Conservation (phyloP, 2,329 filamentous ascomycete species). For the Teratosphaeria zuluensis region DNA sequence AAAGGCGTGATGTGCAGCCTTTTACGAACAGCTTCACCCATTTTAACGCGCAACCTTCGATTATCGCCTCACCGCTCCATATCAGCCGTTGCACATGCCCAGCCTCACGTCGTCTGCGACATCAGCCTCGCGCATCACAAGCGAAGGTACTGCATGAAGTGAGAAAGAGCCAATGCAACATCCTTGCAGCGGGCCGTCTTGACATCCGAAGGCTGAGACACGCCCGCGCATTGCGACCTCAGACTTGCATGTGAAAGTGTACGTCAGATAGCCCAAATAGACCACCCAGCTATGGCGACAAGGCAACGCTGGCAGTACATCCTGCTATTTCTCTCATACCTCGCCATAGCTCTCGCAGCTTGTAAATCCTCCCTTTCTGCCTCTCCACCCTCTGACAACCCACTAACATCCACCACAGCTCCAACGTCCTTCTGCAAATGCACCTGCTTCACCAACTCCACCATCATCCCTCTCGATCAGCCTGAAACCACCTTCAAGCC, state of each 20-base stretch:
- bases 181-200: background rate
- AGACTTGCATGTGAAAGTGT: background rate
- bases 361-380: conserved; percentile 24
- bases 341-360: conserved; percentile 33
- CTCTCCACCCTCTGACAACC: background rate
- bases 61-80: background rate
- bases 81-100: background rate
- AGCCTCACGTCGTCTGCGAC: background rate
- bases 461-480: conserved; percentile 53
- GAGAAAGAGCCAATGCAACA: background rate
- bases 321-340: conserved; percentile 22
- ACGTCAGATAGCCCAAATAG: background rate
- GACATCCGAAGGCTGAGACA: background rate
- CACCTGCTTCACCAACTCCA: conserved; percentile 57
- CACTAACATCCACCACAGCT: conserved; percentile 23
- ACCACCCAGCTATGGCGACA: conserved; percentile 4
- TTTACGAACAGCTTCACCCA: conserved; percentile 13
- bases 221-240: background rate
- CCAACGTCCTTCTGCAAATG: conserved; percentile 63
- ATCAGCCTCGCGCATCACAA: background rate
- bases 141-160: no score
- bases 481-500: conserved; percentile 15
- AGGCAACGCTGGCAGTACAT: conserved; percentile 13
- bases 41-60: background rate
- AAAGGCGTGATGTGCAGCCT: conserved; percentile 86